A percentile compares a stretch with the other conserved stretches of the same genome.
phyloP scores from a whole-genome alignment of 805 yeast genomes.

The Metschnikowia corniflorae region DNA sequence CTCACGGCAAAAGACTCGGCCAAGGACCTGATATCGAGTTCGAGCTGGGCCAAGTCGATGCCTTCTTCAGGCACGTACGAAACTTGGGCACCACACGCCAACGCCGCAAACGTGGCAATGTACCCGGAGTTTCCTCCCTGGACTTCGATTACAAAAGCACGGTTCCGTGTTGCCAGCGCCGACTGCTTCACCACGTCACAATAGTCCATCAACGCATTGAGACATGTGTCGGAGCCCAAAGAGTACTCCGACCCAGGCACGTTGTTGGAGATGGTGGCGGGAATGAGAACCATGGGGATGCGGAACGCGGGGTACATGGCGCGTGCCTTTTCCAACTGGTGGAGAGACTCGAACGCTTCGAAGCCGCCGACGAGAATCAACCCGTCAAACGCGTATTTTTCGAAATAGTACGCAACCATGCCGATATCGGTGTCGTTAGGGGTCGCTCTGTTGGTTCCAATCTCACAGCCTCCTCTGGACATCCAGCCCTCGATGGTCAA shows the following conservation, averaged over 20 bases:
- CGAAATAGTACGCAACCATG: conserved; percentile 66
- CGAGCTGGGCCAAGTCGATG: conserved; percentile 54
- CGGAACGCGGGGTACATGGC: conserved; percentile 63
- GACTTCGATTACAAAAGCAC: conserved; percentile 77
- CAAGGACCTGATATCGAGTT: conserved; percentile 61
- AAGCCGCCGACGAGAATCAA: conserved; percentile 76
- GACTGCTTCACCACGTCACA: conserved; percentile 79
- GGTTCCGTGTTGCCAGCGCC: conserved; percentile 73
- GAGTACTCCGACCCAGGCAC: conserved; percentile 84
- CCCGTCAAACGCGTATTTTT: conserved; percentile 66
- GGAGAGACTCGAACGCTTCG: conserved; percentile 71
- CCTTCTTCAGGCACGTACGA: conserved; percentile 76
- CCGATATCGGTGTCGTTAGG: conserved; percentile 70
- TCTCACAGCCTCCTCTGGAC: conserved; percentile 89
- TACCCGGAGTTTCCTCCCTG: conserved; percentile 87
- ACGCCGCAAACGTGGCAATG: conserved; percentile 64
- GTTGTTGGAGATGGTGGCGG: conserved; percentile 76
- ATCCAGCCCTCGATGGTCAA: conserved; percentile 85
- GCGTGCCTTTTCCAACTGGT: conserved; percentile 61
- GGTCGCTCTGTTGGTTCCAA: conserved; percentile 89
- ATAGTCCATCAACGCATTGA: conserved; percentile 65
- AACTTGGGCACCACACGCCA: conserved; percentile 70
- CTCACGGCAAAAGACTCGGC: conserved; percentile 57
- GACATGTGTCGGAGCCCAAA: conserved; percentile 71
- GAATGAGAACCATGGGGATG: conserved; percentile 74